Evolutionary conservation across 257 asterid genomes (phyloP).

Genomic region (Salvia miltiorrhiza): DNA sequence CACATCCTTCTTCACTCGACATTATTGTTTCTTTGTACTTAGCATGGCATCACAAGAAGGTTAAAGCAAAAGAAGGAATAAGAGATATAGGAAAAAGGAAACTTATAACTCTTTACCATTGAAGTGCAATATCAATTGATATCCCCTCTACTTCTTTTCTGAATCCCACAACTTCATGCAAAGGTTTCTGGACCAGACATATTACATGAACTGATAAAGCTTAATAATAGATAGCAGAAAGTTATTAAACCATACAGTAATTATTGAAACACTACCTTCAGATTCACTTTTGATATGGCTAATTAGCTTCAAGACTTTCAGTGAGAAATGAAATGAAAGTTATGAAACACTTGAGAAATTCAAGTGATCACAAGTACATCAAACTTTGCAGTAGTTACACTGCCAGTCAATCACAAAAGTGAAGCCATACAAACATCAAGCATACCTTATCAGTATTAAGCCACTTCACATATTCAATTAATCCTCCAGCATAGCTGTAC

Average conservation of each 20-base stretch:
- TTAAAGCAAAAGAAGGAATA: background rate
- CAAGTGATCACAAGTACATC: background rate
- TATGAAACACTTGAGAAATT: background rate
- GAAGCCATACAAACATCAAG: constrained; percentile 11
- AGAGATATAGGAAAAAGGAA: constrained; percentile 5
- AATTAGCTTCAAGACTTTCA: background rate
- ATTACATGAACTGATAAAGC: background rate
- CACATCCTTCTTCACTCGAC: background rate
- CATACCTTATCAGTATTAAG: constrained; percentile 90
- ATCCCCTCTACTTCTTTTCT: constrained; percentile 72
- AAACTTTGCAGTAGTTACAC: constrained; percentile 14
- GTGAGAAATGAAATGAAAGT: background rate
- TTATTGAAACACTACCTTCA: background rate
- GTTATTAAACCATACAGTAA: background rate
- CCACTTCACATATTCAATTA: constrained; percentile 86
- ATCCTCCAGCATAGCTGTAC: constrained; percentile 92
- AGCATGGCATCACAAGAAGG: background rate
- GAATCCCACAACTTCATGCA: constrained; percentile 86
- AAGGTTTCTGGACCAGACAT: constrained; percentile 65
- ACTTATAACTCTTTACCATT: constrained; percentile 58
- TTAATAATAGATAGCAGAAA: constrained; percentile 8
- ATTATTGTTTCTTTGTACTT: background rate
- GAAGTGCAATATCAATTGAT: constrained; percentile 76
- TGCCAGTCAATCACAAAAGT: background rate
- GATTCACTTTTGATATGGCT: background rate